Percentiles rank a stretch among this genome's conserved stretches.
These are phyloP conservation scores for Venturiaceae sp. DNA, from an alignment of 2,329 filamentous ascomycete species.

Conservation along the genomic window DNA sequence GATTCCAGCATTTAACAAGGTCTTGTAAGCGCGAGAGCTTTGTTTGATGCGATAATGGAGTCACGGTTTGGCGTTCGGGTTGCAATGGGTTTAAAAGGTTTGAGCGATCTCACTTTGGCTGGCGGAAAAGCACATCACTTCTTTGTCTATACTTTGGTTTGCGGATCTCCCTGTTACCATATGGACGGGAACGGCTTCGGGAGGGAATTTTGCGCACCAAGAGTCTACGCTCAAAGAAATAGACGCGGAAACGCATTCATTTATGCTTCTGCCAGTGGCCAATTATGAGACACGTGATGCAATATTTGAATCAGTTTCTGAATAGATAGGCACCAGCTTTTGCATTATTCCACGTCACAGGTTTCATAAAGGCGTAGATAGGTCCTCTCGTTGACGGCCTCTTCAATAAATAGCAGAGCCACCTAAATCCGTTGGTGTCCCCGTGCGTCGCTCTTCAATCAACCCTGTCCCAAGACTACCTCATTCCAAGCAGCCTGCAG, in stretches of 20 bases:
- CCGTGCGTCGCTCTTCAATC: not conserved
- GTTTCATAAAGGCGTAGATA: too few species aligned
- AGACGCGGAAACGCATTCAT: not conserved
- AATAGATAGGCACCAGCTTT: too few species aligned
- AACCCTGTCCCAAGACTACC: not conserved
- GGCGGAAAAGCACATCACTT: not conserved
- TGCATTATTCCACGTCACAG: too few species aligned
- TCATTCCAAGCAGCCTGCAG: not conserved
- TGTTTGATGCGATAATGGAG: slow-evolving; percentile 2
- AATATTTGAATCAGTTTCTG: too few species aligned
- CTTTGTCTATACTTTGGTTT: not conserved
- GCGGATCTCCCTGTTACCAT: not conserved
- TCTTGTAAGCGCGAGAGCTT: slow-evolving; percentile 34
- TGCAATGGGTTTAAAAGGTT: not conserved
- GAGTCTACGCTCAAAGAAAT: not conserved
- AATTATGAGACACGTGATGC: too few species aligned
- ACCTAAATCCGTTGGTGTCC: too few species aligned
- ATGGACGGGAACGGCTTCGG: not conserved
- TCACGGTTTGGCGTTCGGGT: not conserved
- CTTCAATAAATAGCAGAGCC: too few species aligned
- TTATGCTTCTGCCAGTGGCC: too few species aligned
- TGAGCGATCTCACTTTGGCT: not conserved
- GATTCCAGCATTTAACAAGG: slow-evolving; percentile 80
- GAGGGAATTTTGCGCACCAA: not conserved
- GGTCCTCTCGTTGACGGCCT: too few species aligned